Base-by-base conservation (phyloP, 306 rosid species). In the Trichosanthes truncata region DNA sequence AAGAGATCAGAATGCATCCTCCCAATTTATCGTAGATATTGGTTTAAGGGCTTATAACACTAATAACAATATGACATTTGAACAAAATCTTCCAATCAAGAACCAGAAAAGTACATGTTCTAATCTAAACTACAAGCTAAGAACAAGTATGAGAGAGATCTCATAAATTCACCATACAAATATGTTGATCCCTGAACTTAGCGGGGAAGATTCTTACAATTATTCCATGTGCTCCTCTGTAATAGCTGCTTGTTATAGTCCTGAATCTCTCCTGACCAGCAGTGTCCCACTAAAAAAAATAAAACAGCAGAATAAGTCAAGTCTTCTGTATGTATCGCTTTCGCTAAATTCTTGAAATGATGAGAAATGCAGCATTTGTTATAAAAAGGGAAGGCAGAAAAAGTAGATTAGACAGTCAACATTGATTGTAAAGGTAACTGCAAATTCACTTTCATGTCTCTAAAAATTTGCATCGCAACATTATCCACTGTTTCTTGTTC, bases 181-280 rank as follows among this genome's bases (percentile, higher is more conserved):
- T 31, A 33, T 67, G 77, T 61, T 51, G 38, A 38, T 51, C 49
- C 26, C 13, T 61, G 38, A 75, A 23, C 59, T 63, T 12, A n/a
- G 82, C 12, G 62, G 61, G 67, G 57, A 68, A 69, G 25, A 81
- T 49, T 20, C 88, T 88, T 80, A 94, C 98, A 86, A 95, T 95
- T 62, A 95, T 95, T 78, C 98, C 98, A 82, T 95, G 98, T 4
- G 98, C 98, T 82, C 98, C 98, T 82, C 98, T 85, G 80, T 95
- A 95, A 80, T 95, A 95, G 84, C 98, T 95, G 89, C 98, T 95
- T 77, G 98, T 95, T 84, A 95, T 95, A 26, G 98, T 95, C 84
- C 98, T 87, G 90, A 95, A 95, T 56, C 98, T 92, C 89, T 95
- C 98, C 89, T 95, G 98, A 71, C 98, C 98, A 53, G 98, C 98